Percentiles rank a stretch among this genome's conserved stretches.
These are phyloP conservation scores for Nicotiana paniculata DNA, from an alignment of 257 asterid genomes.

Conservation along the genomic window DNA sequence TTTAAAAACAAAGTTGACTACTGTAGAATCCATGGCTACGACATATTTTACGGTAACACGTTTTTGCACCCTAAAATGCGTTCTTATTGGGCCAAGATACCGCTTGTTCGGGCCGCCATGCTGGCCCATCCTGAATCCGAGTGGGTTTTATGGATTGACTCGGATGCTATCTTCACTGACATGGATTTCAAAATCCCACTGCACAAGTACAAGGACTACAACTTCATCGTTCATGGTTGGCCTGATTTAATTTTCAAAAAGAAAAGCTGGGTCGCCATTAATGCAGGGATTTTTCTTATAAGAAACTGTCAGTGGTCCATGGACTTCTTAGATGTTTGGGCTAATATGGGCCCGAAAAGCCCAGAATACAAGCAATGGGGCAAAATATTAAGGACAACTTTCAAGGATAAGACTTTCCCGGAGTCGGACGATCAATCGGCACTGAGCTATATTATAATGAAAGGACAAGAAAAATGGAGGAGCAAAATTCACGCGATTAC, in stretches of 20 bases:
- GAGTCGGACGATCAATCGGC: slow-evolving; percentile 77
- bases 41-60: slow-evolving; percentile 24
- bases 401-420: slow-evolving; percentile 53
- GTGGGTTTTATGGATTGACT: slow-evolving; percentile 80
- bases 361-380: slow-evolving; percentile 57
- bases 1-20: slow-evolving; percentile 82
- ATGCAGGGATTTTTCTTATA: slow-evolving; percentile 65
- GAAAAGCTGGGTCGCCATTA: slow-evolving; percentile 69
- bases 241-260: slow-evolving; percentile 47
- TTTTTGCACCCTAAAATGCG: slow-evolving; percentile 49
- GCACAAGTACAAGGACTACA: slow-evolving; percentile 47
- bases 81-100: slow-evolving; percentile 64
- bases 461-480: slow-evolving; percentile 51
- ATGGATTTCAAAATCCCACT: slow-evolving; percentile 75
- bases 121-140: slow-evolving; percentile 72
- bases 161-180: slow-evolving; percentile 74
- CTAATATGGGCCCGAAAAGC: slow-evolving; percentile 67
- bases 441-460: slow-evolving; percentile 49
- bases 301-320: slow-evolving; percentile 82
- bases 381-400: slow-evolving; percentile 29
- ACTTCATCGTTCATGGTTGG: slow-evolving; percentile 72
- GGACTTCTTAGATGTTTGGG: slow-evolving; percentile 73
- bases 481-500: slow-evolving; percentile 63
- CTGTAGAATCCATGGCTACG: slow-evolving; percentile 56
- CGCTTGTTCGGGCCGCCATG: slow-evolving; percentile 64